Base-by-base conservation (phyloP, 2,329 filamentous ascomycete species). In the Lachnellula suecica region DNA sequence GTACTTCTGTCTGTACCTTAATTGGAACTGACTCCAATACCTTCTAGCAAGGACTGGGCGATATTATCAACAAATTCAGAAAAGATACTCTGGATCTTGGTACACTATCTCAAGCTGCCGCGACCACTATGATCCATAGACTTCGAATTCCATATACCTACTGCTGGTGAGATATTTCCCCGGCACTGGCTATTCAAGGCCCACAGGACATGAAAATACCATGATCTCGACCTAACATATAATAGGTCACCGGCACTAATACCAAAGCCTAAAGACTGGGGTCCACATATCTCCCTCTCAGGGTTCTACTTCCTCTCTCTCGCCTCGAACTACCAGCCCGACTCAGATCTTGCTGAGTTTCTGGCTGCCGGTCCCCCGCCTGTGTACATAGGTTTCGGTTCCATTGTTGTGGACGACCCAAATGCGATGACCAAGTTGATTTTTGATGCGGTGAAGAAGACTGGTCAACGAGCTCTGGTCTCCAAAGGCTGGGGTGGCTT, bases 91-190 rank as follows among this genome's bases (percentile, higher is more conserved):
- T 77, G 4, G 70, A 69, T 43, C 58, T 79, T 1, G 72, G 72
- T 15, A 59, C 68, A 0, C 60, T 77, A 1, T 62, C 67, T 2
- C 47, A 59, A 6, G 65, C 63, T 1, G 66, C 71, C 57, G 73
- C 67, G 0, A 70, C 73, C 2, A 64, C 87, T 2, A 79, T 95
- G 65, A 74, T 93, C 11, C 83, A 82, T 24, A 82, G 89, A 20
- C 72, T 96, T 34, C 81, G 80, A 44, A 80, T 96, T n/a, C 89
- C 91, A 0, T 89, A 88, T 61, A 95, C 91, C 0, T 97, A 42
- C 17, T 24, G 19, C 13, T 42, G 40, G 40, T 40, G 20, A 23
- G 37, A 22, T 22, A 8, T 19, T 19, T 5, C 20, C 19, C 19
- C n/a, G 37, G 7, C 8, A 40, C 37, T 22, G 37, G 19, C 96